These are phyloP conservation scores for Phytophthora parvispora DNA, from an alignment of 352 stramenopile genomes.

Conservation along the genomic window DNA sequence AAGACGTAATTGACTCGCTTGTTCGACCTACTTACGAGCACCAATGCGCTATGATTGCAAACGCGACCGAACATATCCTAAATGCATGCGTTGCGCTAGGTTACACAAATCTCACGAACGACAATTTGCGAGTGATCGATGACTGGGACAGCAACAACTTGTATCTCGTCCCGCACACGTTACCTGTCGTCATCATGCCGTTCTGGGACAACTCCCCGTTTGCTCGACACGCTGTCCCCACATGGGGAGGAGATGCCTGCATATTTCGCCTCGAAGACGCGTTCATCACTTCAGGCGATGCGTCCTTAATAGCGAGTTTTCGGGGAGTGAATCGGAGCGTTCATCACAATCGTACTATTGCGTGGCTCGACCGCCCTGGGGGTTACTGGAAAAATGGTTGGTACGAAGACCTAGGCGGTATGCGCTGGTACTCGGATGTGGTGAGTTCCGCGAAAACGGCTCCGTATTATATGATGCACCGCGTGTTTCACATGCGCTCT, in stretches of 20 bases:
- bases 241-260: slow-evolving; percentile 34
- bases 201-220: slow-evolving; percentile 38
- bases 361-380: slow-evolving; percentile 10
- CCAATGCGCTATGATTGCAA: slow-evolving; percentile 1
- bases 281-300: neutral
- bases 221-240: slow-evolving; percentile 32
- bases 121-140: slow-evolving; percentile 29
- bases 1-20: slow-evolving; percentile 7
- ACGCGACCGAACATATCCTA: slow-evolving; percentile 27
- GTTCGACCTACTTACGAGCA: neutral
- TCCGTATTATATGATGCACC: slow-evolving; percentile 21
- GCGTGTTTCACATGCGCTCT: slow-evolving; percentile 14
- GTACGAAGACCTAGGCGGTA: slow-evolving; percentile 26
- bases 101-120: slow-evolving; percentile 27
- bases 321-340: slow-evolving; percentile 12
- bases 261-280: slow-evolving; percentile 15
- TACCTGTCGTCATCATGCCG: slow-evolving; percentile 50
- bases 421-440: slow-evolving; percentile 31
- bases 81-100: slow-evolving; percentile 10
- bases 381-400: slow-evolving; percentile 29
- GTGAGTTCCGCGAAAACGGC: slow-evolving; percentile 6
- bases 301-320: neutral
- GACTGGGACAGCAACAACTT: slow-evolving; percentile 22
- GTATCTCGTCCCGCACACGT: slow-evolving; percentile 18
- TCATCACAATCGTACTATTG: slow-evolving; percentile 11